Conservation (phyloP, 805 yeast genomes). For the Metschnikowia vanudenii region DNA sequence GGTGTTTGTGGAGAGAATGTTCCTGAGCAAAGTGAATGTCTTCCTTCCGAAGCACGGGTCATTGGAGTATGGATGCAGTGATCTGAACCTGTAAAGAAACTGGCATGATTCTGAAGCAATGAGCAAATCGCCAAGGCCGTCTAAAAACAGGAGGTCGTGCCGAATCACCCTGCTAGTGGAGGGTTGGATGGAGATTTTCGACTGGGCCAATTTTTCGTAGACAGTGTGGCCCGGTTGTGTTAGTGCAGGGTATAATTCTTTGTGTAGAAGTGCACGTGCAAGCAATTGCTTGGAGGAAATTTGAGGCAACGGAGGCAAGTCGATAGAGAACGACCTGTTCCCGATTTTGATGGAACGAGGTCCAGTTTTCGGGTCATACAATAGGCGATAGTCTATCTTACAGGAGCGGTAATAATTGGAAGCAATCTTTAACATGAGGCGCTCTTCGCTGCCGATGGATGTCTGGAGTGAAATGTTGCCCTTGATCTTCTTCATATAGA, state of each 20-base stretch:
- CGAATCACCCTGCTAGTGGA: conserved; percentile 25
- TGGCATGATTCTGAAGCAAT: conserved; percentile 38
- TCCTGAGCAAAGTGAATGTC: conserved; percentile 29
- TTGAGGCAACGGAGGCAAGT: conserved; percentile 36
- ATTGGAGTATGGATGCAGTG: conserved; percentile 16
- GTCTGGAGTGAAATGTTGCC: conserved; percentile 11
- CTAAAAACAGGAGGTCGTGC: conserved; percentile 38
- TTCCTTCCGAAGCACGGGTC: conserved; percentile 24
- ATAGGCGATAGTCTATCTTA: conserved; percentile 22
- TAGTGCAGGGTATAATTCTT: conserved; percentile 35
- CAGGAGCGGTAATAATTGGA: conserved; percentile 27
- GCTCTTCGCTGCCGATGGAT: conserved; percentile 8
- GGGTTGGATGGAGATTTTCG: conserved; percentile 22
- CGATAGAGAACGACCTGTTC: conserved; percentile 16
- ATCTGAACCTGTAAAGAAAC: conserved; percentile 30
- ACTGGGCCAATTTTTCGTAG: conserved; percentile 19
- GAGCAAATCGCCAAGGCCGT: conserved; percentile 42
- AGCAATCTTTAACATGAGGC: conserved; percentile 19
- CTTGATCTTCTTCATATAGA: conserved; percentile 27
- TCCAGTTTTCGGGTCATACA: conserved; percentile 19
- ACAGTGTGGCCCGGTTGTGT: conserved; percentile 29
- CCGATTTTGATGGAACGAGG: conserved; percentile 8
- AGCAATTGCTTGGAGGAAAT: conserved; percentile 29
- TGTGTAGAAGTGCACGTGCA: conserved; percentile 37
- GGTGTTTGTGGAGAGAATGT: conserved; percentile 43